phyloP scores from a whole-genome alignment of 2,329 filamentous ascomycete genomes.

The Aspergillus versicolor region DNA sequence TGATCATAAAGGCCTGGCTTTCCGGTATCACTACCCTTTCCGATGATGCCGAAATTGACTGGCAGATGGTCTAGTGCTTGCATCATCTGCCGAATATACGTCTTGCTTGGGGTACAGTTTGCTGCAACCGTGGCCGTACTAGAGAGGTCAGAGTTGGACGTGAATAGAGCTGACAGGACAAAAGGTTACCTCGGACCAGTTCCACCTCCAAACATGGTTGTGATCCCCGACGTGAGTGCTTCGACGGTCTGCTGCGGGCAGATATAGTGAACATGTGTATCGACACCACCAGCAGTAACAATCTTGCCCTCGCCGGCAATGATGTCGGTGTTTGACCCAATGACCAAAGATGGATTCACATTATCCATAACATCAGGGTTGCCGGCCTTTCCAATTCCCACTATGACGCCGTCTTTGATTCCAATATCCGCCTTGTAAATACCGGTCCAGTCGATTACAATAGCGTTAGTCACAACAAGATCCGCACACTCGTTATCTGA shows the following conservation, averaged over 20 bases:
- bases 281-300: slow-evolving; percentile 83
- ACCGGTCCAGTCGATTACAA: slow-evolving; percentile 86
- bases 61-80: slow-evolving; percentile 80
- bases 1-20: slow-evolving; percentile 73
- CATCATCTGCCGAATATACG: slow-evolving; percentile 84
- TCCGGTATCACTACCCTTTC: slow-evolving; percentile 86
- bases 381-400: slow-evolving; percentile 88
- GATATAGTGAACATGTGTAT: slow-evolving; percentile 91
- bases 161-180: no score
- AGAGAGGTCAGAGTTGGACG: no score
- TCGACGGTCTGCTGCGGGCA: slow-evolving; percentile 90
- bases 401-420: slow-evolving; percentile 81
- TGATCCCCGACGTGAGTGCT: slow-evolving; percentile 79
- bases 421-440: slow-evolving; percentile 98
- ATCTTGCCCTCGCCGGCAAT: slow-evolving; percentile 92
- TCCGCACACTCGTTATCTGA: slow-evolving; percentile 72
- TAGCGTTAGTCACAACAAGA: slow-evolving; percentile 81
- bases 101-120: slow-evolving; percentile 84
- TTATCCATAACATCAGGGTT: slow-evolving; percentile 98
- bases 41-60: slow-evolving; percentile 85
- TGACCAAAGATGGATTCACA: slow-evolving; percentile 72
- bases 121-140: slow-evolving; percentile 81
- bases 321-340: slow-evolving; percentile 87
- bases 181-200: slow-evolving; percentile 69
- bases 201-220: slow-evolving; percentile 85